Evolutionary conservation across 495 filamentous ascomycete species (phyloP).

Genomic region (Xylaria telfairii): DNA sequence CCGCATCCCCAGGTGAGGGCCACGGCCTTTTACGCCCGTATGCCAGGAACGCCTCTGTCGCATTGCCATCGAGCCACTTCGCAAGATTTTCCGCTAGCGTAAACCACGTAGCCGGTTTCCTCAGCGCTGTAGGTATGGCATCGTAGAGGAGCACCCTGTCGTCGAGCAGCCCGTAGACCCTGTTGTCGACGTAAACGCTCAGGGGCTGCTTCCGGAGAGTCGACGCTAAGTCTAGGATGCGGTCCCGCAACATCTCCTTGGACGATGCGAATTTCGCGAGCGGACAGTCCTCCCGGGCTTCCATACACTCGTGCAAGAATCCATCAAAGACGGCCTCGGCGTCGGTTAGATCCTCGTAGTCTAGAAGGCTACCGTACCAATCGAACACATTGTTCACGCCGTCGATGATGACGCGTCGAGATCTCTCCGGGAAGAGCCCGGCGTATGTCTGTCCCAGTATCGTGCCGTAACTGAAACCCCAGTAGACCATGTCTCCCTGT

Average conservation of each 20-base stretch:
- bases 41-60: conserved; percentile 45
- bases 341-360: conserved; percentile 41
- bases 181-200: conserved; percentile 50
- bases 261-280: conserved; percentile 40
- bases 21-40: conserved; percentile 34
- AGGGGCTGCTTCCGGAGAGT: conserved; percentile 43
- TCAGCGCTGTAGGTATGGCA: conserved; percentile 47
- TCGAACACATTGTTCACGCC: conserved; percentile 48
- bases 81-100: conserved; percentile 44
- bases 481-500: conserved; percentile 58
- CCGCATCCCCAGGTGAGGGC: conserved; percentile 27
- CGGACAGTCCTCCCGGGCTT: conserved; percentile 42
- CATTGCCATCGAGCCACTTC: conserved; percentile 47
- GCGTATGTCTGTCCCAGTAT: conserved; percentile 64
- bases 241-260: conserved; percentile 38
- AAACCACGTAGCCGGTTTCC: conserved; percentile 45
- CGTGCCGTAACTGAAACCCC: conserved; percentile 71
- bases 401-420: conserved; percentile 50
- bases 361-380: conserved; percentile 43
- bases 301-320: conserved; percentile 53
- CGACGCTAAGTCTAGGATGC: conserved; percentile 35
- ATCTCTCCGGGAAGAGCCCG: conserved; percentile 49
- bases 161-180: conserved; percentile 45
- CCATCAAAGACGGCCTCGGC: conserved; percentile 47
- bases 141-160: conserved; percentile 43